Base-by-base conservation (phyloP, 805 yeast species). In the Pichia rugopelliculosa region DNA sequence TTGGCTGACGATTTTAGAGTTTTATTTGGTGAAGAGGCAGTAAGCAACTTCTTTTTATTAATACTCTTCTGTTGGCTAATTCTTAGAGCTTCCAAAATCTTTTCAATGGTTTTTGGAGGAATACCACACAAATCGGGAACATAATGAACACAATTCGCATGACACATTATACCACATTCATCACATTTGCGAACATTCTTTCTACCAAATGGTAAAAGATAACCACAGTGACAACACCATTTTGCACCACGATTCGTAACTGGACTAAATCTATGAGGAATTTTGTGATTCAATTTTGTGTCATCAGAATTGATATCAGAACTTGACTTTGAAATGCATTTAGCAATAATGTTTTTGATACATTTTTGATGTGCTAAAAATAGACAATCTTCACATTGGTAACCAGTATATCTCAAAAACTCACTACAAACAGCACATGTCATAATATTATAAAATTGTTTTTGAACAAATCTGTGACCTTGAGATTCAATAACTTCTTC, bases 211-310 rank as follows among this genome's bases (percentile, higher is more conserved):
- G 99, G 98, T 53, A 93, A 73, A 45, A 93, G 82, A 62, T 88
- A 88, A 52, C 99, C 99, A 75, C 99, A 93, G 64, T 93, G 99
- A 58, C 98, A 93, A 69, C 99, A 93, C 99, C 99, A 93, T 62
- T 91, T 90, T 2, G 99, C 95, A 58, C 96, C 95, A 67, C 89
- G 82, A 61, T 93, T 93, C 17, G 93, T 77, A 24, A 81, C 79
- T n/a, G 91, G 90, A 56, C 87, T 96, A 64, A 91, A 91, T 63
- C 96, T 80, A 64, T 93, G 99, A 33, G 99, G 99, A 56, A 93
- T 93, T 55, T 96, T 85, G 65, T 93, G 98, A 60, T 93, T 93
- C 64, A 93, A 77, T 65, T 87, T 82, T 21, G 86, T 78, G 56
- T 83, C 91, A 60, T 84, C 89, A 2, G 79, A 73, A 60, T 82